These are phyloP conservation scores for Alliaria petiolata DNA, from an alignment of 345 rosid genomes.

Conservation along the genomic window DNA sequence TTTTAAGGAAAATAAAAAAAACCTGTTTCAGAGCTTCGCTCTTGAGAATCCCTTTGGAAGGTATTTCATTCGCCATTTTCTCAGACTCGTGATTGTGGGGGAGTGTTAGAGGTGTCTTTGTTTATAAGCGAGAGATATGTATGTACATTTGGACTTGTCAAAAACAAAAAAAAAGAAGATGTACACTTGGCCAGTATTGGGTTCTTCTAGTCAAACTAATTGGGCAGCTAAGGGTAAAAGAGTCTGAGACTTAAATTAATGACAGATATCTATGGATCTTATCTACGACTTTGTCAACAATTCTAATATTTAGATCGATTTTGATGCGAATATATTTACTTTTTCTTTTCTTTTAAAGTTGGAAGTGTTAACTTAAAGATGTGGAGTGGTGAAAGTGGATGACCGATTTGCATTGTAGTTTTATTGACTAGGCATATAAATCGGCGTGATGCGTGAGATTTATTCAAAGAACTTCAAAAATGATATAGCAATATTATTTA, in stretches of 20 bases:
- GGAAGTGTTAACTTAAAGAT: not conserved
- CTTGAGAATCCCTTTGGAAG: conserved; percentile 27
- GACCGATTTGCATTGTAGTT: not conserved
- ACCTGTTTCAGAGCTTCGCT: conserved; percentile 20
- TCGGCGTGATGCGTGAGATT: not conserved
- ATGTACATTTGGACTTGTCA: no score
- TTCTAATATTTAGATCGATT: not conserved
- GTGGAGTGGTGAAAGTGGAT: not conserved
- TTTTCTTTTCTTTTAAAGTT: not conserved
- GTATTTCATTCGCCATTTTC: conserved; percentile 21
- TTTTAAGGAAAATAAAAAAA: not conserved
- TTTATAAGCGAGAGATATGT: not conserved
- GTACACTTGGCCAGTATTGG: not conserved
- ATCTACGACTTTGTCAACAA: conserved; percentile 1
- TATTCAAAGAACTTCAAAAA: no score
- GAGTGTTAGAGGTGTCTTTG: not conserved
- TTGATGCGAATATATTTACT: not conserved
- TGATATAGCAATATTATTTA: not conserved
- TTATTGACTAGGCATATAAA: not conserved
- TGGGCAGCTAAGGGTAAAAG: not conserved
- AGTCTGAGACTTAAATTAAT: not conserved
- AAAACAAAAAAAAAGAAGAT: not conserved
- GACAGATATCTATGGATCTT: not conserved
- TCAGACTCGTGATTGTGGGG: not conserved
- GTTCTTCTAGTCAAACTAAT: not conserved